Evolutionary conservation across 2,329 filamentous ascomycete species (phyloP), one percentile per base, ranked within the genome.

Genomic region (Calonectria pteridis): DNA sequence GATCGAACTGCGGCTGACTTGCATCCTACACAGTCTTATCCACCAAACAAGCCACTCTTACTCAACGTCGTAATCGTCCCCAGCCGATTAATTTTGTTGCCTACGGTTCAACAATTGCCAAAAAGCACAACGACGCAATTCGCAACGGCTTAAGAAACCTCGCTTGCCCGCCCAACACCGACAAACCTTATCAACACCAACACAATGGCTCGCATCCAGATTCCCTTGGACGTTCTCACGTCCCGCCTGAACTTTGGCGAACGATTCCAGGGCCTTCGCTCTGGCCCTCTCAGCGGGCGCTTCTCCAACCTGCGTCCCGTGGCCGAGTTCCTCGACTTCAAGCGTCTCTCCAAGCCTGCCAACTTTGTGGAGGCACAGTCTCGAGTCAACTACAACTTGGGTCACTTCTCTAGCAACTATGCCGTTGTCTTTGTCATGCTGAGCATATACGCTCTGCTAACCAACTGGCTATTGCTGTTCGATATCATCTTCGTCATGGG

Each of bases 381-480:
- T 80, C 93, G 96, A 78, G 93, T 98, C 87, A 98, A 97, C 89
- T 98, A 98, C 93, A 99, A 99, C 86, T 88, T 99, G 78, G 92
- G 94, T 84, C 94, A 98, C 89, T 99, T 98, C 90, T 97, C 95
- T 76, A 98, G 95, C 93, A 99, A 99, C 89, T 99, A 99, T 91
- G 94, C 94, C 79, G 93, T 94, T 77, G 91, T 98, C 80, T 98
- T 98, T 84, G 89, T 94, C 81, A 97, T 99, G 93, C 93, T 99
- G 83, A 95, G 94, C 89, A 93, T 99, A 87, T 99, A 99, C 89
- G 94, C 94, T 82, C 88, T 99, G 82, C 90, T 99, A 82, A 97
- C 95, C 80, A 98, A 98, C 87, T 89, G 92, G 82, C 86, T 93
- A 58, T 90, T 99, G 67, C 92, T 98, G 75, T 98, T 98, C 84